Conservation (phyloP, 108 stramenopile species). For the Skeletonema menzelii region DNA sequence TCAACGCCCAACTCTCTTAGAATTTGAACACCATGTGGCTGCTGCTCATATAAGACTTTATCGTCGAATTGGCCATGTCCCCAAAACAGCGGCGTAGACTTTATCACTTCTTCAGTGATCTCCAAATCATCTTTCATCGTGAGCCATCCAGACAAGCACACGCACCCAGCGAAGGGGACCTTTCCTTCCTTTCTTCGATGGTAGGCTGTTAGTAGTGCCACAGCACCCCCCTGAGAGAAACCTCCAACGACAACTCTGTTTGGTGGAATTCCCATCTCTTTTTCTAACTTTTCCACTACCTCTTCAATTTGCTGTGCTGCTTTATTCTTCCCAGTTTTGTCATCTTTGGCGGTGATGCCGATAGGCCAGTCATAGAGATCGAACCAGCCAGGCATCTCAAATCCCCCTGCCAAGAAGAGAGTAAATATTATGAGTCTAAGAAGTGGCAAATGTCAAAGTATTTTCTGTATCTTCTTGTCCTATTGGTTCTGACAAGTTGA, state of each 20-base stretch:
- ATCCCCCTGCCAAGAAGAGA: no score
- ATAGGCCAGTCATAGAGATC: conserved; percentile 91
- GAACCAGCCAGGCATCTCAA: conserved; percentile 89
- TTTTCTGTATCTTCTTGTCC: no score
- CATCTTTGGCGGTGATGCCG: conserved; percentile 64
- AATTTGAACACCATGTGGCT: conserved; percentile 68
- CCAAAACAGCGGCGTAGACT: conserved; percentile 77
- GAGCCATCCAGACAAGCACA: conserved; percentile 71
- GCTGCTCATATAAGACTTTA: conserved; percentile 85
- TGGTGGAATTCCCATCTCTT: conserved; percentile 54
- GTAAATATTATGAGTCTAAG: no score
- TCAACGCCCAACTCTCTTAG: conserved; percentile 43
- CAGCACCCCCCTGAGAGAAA: conserved; percentile 84
- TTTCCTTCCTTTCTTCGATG: conserved; percentile 32
- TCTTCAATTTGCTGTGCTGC: conserved; percentile 54
- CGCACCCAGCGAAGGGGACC: conserved; percentile 71
- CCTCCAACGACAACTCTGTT: conserved; percentile 81
- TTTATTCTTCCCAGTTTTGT: conserved; percentile 49
- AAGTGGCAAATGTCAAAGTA: no score
- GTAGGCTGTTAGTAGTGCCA: conserved; percentile 74
- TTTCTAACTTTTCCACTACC: conserved; percentile 47
- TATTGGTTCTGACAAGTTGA: no score
- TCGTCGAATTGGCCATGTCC: conserved; percentile 82
- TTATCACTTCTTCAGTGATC: conserved; percentile 45
- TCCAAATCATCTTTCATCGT: conserved; percentile 61